Percentiles rank a stretch among this genome's conserved stretches.
Evolutionary conservation across 1,284 basidiomycete species (phyloP).

Genomic region (Ganoderma lingzhi): DNA sequence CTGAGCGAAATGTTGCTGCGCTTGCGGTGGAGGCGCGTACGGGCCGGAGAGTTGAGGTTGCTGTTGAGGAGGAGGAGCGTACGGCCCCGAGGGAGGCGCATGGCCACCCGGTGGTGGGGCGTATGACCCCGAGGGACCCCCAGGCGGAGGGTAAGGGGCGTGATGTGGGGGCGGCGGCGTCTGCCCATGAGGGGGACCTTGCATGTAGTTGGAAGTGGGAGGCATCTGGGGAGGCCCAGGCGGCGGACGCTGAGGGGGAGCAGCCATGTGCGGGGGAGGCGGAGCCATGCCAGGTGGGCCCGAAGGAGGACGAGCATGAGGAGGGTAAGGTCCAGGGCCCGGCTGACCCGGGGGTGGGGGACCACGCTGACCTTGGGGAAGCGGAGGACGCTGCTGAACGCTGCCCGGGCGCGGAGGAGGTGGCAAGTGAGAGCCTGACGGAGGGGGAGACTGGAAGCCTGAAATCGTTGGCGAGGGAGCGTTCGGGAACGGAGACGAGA

Average conservation of each 20-base stretch:
- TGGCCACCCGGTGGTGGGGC: constrained; percentile 33
- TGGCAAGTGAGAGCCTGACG: constrained; percentile 48
- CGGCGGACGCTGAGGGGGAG: constrained; percentile 51
- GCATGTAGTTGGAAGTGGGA: background rate
- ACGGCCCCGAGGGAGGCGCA: constrained; percentile 27
- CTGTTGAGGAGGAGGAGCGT: constrained; percentile 25
- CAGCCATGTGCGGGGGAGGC: constrained; percentile 39
- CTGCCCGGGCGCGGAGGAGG: constrained; percentile 73
- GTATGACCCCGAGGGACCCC: constrained; percentile 48
- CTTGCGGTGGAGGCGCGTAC: constrained; percentile 22
- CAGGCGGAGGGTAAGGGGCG: constrained; percentile 38
- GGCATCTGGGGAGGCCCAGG: constrained; percentile 29
- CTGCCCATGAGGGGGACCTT: constrained; percentile 13
- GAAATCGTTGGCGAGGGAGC: constrained; percentile 56
- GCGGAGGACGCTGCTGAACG: constrained; percentile 55
- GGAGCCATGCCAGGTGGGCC: constrained; percentile 46
- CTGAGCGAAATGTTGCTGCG: constrained; percentile 33
- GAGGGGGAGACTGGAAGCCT: constrained; percentile 54
- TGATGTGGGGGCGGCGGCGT: constrained; percentile 46
- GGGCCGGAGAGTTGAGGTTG: constrained; percentile 26
- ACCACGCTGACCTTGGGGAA: constrained; percentile 52
- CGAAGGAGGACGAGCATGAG: constrained; percentile 47
- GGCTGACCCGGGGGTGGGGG: constrained; percentile 39
- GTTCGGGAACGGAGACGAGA: constrained; percentile 92
- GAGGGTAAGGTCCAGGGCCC: constrained; percentile 45